phyloP scores from a whole-genome alignment of 768 basidiomycete genomes.

The Leccinum sublutescens region DNA sequence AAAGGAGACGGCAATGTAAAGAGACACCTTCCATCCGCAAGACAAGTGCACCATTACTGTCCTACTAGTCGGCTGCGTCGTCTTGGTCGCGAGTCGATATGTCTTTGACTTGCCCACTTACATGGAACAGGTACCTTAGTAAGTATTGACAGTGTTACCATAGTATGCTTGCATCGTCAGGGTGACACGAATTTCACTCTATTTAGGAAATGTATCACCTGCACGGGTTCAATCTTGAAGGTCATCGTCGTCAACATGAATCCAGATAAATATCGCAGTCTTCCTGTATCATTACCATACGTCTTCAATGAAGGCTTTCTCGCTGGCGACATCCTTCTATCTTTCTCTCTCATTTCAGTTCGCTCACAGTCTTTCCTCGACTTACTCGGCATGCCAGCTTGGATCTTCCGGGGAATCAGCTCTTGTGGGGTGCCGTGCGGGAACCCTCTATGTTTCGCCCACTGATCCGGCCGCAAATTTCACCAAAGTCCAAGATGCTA shows the following conservation, averaged over 20 bases:
- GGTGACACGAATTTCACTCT: background rate
- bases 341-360: constrained; percentile 1
- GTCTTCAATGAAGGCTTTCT: constrained; percentile 7
- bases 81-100: background rate
- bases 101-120: background rate
- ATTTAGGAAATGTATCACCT: background rate
- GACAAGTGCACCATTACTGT: background rate
- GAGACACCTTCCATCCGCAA: too few relatives aligned
- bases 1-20: background rate
- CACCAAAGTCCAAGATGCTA: constrained; percentile 51
- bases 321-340: constrained; percentile 4
- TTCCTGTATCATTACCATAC: background rate
- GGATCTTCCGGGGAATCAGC: constrained; percentile 44
- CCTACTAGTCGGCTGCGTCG: background rate
- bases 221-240: background rate
- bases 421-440: constrained; percentile 51
- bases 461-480: constrained; percentile 47
- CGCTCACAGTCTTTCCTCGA: constrained; percentile 41
- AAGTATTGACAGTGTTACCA: background rate
- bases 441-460: constrained; percentile 58
- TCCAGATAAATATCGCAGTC: background rate
- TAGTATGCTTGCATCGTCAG: background rate
- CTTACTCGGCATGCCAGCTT: constrained; percentile 49
- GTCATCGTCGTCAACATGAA: background rate
- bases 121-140: background rate